These are phyloP conservation scores for Phlegmacium glaucopus DNA, from an alignment of 768 basidiomycete genomes.

Conservation along the genomic window DNA sequence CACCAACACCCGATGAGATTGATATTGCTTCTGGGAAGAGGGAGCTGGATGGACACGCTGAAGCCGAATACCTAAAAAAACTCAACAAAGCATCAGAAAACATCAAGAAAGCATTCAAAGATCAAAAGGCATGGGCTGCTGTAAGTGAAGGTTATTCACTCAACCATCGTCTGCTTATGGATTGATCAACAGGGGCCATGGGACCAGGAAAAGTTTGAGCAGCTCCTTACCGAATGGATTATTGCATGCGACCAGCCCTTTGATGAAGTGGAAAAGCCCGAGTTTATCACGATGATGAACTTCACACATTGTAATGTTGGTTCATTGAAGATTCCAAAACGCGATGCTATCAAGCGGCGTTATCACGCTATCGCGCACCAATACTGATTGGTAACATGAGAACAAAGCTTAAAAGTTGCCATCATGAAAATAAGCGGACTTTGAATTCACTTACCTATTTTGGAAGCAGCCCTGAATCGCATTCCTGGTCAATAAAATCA, in stretches of 20 bases:
- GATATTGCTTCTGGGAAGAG: constrained; percentile 1
- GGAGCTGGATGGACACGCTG: not conserved
- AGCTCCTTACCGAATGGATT: constrained; percentile 3
- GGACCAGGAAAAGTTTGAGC: constrained; percentile 25
- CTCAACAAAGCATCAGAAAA: not conserved
- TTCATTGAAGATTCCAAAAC: too few relatives aligned
- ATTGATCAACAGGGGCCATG: constrained; percentile 22
- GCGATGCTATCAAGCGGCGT: too few relatives aligned
- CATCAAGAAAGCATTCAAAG: not conserved
- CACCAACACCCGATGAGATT: constrained; percentile 1
- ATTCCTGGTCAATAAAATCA: too few relatives aligned
- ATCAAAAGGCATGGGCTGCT: not conserved
- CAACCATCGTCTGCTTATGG: not conserved
- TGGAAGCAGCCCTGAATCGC: too few relatives aligned
- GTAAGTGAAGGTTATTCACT: not conserved
- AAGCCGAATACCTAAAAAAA: not conserved
- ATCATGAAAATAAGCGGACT: too few relatives aligned
- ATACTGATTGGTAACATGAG: too few relatives aligned
- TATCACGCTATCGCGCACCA: too few relatives aligned
- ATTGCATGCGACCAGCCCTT: constrained; percentile 15
- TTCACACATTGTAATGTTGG: too few relatives aligned
- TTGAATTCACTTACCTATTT: too few relatives aligned
- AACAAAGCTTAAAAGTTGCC: too few relatives aligned
- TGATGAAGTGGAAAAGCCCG: constrained; percentile 16
- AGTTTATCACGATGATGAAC: constrained; percentile 11